These are phyloP conservation scores for Dactylorhiza incarnata DNA, from an alignment of 106 monocot genomes.

Conservation along the genomic window DNA sequence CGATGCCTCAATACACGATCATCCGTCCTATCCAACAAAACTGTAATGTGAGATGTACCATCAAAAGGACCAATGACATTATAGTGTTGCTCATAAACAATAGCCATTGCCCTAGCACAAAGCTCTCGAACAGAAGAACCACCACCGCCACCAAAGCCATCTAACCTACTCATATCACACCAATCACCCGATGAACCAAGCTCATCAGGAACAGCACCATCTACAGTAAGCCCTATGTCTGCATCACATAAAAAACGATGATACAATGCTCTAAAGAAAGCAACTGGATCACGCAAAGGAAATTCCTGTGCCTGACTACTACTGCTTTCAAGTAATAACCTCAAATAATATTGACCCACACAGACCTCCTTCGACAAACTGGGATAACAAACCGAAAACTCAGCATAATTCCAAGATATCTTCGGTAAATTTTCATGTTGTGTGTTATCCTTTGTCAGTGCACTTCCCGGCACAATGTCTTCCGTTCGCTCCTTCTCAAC, in stretches of 20 bases:
- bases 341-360: constrained; percentile 96
- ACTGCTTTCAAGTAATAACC: constrained; percentile 83
- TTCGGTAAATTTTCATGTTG: constrained; percentile 51
- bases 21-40: constrained; percentile 89
- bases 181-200: constrained; percentile 95
- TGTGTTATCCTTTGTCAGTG: constrained; percentile 29
- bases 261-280: constrained; percentile 95
- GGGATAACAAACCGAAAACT: constrained; percentile 80
- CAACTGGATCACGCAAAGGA: constrained; percentile 86
- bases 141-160: constrained; percentile 99
- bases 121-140: constrained; percentile 95
- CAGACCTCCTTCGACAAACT: constrained; percentile 99
- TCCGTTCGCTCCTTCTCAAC: constrained; percentile 94
- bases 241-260: constrained; percentile 98
- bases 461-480: constrained; percentile 80
- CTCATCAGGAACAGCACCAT: constrained; percentile 95
- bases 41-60: constrained; percentile 95
- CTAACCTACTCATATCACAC: constrained; percentile 96
- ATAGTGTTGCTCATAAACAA: constrained; percentile 97
- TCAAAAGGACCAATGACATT: constrained; percentile 89
- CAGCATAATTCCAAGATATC: constrained; percentile 95
- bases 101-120: constrained; percentile 96
- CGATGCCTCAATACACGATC: constrained; percentile 87
- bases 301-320: constrained; percentile 78
- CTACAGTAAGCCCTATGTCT: constrained; percentile 90